phyloP scores from a whole-genome alignment of 169 alveolate genomes.

The Eimeria maxima region DNA sequence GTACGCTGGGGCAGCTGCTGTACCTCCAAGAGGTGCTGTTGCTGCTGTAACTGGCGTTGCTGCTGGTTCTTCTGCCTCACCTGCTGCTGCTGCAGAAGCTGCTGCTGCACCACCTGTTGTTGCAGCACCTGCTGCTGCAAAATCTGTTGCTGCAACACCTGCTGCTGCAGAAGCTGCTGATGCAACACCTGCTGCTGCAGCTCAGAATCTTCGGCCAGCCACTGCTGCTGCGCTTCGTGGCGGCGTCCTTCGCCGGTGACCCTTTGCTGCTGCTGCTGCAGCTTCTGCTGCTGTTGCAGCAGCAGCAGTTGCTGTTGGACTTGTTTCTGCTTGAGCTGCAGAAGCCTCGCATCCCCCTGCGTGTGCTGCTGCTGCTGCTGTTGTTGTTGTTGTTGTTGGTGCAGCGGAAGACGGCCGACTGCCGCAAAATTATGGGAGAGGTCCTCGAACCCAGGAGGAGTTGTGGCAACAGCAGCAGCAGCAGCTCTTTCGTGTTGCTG shows the following conservation, averaged over 20 bases:
- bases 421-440: background rate
- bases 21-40: no score
- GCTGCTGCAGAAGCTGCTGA: background rate
- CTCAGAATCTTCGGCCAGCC: conserved; percentile 5
- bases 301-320: conserved; percentile 19
- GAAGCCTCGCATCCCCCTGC: background rate
- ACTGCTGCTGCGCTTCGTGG: conserved; percentile 21
- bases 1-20: background rate
- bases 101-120: background rate
- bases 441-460: conserved; percentile 38
- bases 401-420: background rate
- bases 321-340: background rate
- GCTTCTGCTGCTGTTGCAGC: conserved; percentile 5
- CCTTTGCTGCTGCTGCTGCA: conserved; percentile 37
- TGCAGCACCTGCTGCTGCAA: background rate
- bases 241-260: background rate
- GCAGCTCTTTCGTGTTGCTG: background rate
- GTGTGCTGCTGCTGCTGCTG: background rate
- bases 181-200: conserved; percentile 20
- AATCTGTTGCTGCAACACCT: conserved; percentile 2
- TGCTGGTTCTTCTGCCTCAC: background rate
- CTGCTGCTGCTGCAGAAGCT: conserved; percentile 22
- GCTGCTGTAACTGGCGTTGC: background rate
- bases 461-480: background rate
- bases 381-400: conserved; percentile 20